Base-by-base conservation (phyloP, 768 basidiomycete species). In the Macrolepiota fuliginosa region DNA sequence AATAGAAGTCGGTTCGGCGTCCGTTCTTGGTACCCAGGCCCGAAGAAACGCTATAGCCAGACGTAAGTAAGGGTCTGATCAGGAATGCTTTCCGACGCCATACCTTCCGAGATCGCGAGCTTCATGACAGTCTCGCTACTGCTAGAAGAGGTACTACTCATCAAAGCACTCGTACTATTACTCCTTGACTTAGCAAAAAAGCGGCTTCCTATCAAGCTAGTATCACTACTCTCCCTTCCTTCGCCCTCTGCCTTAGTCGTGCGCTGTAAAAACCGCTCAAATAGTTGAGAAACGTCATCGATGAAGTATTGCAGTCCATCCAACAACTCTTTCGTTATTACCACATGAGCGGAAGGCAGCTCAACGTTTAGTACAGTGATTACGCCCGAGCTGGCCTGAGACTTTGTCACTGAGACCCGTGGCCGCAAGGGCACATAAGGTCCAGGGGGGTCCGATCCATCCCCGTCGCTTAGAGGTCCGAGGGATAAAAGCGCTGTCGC, bases 251-350 rank as follows among this genome's bases (percentile, higher is more conserved):
- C 24, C 40, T 52, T 61, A 22, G 51, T 3, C 5, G 54, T 29
- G 6, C 49, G 60, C 65, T 64, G 15, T 68, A 58, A 19, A 66
- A 77, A 72, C 15, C 75, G 79, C 55, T 90, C 90, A 3, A 89
- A 67, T 54, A 89, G 81, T 67, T 91, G 92, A n/a, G 87, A 76
- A 27, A 88, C 70, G 69, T 98, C 95, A 69, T 99, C 97, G 6
- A 87, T 88, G 81, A 90, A 92, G 68, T 88, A 89, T 71, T 98
- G 94, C 17, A 98, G 71, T 12, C 84, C 83, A 69, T 98, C 93
- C 7, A 95, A 72, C 1, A 77, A 63, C 4, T 74, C 68, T 71
- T 98, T 96, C 10, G 83, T 79, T 52, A 94, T 66, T 40, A 83
- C 75, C 11, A 81, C 71, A 66, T 83, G 75, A n/a, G 90, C 72